Evolutionary conservation across 176 grass and related monocot genomes (phyloP), one percentile per base, ranked within the genome.

Genomic region (Rhynchospora pubera): DNA sequence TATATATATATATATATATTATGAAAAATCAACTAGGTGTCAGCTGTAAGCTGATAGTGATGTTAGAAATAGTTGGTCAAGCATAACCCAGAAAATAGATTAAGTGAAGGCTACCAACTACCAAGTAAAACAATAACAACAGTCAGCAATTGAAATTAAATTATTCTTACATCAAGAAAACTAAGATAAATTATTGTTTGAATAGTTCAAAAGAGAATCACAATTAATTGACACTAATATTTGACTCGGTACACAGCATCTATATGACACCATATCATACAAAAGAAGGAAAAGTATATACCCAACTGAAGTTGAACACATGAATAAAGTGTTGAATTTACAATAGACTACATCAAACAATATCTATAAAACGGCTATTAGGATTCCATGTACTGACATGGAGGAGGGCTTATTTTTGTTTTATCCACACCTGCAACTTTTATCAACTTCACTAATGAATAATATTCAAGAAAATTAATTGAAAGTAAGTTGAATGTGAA

Each of bases 331-430:
- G 66, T 62, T 82, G 47, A 82, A 61, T 82, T 82, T 82, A 82
- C 79, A 67, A 44, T 48, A 78, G 47, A 65, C 42, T 65, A 79
- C 51, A 59, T 61, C 62, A 63, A 65, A 85, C 0, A 34, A 85
- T 78, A 34, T 66, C 44, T 34, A 18, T 22, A 28, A 55, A 11
- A 65, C 34, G 13, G 3, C 12, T 77, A 32, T 81, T 86, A 89
- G 43, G 88, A 86, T 85, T 99, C 86, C 96, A 99, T 99, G 56
- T 95, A 93, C 67, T 99, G 96, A 61, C 58, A 85, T 22, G 82
- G 6, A 19, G 93, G 96, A 50, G 96, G 89, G 77, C 69, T 93
- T 71, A 69, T 83, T 80, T 90, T 87, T 34, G 93, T 95, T 63
- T 84, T 99, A 55, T 85, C 79, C n/a, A 45, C 2, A 3, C 86